A percentile compares a stretch with the other conserved stretches of the same genome.
These are phyloP conservation scores for Thraustochytrium striatum DNA, from an alignment of 352 stramenopile genomes.

Conservation along the genomic window DNA sequence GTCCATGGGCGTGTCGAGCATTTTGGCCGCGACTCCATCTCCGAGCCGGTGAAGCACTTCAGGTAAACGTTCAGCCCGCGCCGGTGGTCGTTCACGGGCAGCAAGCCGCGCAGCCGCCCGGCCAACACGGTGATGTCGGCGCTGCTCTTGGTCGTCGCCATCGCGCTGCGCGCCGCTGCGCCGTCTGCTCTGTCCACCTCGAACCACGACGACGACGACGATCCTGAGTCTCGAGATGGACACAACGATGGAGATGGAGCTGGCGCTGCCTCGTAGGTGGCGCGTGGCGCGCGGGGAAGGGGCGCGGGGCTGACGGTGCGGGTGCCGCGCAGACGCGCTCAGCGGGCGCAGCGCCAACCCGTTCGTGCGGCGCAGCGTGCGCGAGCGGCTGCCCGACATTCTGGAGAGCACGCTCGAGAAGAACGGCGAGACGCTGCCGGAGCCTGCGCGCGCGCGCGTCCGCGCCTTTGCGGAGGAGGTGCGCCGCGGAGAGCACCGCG, in stretches of 20 bases:
- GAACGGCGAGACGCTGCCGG: neutral
- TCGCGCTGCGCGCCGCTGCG: too few species aligned
- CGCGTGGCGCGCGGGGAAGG: too few species aligned
- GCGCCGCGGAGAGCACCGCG: neutral
- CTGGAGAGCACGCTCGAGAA: neutral
- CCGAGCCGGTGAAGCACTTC: slow-evolving; percentile 13
- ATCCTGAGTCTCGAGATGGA: too few species aligned
- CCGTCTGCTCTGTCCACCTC: too few species aligned
- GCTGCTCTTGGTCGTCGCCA: too few species aligned
- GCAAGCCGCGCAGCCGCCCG: neutral
- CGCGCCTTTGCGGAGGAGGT: neutral
- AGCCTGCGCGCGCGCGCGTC: neutral
- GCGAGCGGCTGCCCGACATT: neutral
- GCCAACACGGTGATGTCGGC: too few species aligned
- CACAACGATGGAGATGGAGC: too few species aligned
- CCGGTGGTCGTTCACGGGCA: neutral
- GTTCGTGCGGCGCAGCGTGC: slow-evolving; percentile 24
- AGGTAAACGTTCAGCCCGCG: slow-evolving; percentile 33
- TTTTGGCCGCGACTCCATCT: neutral
- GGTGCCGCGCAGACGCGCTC: too few species aligned
- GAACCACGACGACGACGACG: too few species aligned
- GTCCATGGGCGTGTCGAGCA: neutral
- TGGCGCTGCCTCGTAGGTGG: too few species aligned
- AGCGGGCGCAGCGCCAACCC: too few species aligned
- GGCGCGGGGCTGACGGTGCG: too few species aligned